phyloP scores from a whole-genome alignment of 108 stramenopile species.

The Nitzschia sp. region DNA sequence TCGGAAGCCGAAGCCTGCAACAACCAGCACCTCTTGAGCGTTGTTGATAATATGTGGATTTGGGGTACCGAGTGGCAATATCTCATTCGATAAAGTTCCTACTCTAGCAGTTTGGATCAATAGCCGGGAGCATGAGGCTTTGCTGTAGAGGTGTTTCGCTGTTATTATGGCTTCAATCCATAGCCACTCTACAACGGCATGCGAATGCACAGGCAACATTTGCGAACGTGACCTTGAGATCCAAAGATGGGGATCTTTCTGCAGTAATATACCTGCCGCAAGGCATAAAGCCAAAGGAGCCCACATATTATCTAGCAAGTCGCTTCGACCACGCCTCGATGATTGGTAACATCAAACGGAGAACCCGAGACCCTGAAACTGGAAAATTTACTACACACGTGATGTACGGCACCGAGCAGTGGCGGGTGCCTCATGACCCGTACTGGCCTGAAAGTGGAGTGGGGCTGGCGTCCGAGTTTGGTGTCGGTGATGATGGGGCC shows the following conservation, averaged over 20 bases:
- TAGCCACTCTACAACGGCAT: not conserved
- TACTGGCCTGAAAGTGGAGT: constrained; percentile 81
- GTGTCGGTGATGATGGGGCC: constrained; percentile 77
- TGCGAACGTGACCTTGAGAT: constrained; percentile 52
- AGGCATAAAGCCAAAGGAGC: constrained; percentile 28
- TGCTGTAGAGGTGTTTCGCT: not conserved
- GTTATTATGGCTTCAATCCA: not conserved
- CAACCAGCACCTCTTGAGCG: no score
- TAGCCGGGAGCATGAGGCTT: not conserved
- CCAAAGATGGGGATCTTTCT: constrained; percentile 36
- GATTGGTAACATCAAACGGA: constrained; percentile 64
- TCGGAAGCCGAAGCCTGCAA: no score
- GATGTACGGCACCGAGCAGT: constrained; percentile 61
- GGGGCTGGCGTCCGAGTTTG: constrained; percentile 81
- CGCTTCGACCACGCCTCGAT: constrained; percentile 82
- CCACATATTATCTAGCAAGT: constrained; percentile 51
- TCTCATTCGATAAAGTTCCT: no score
- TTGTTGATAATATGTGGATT: no score
- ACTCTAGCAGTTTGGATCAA: no score
- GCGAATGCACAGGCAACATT: constrained; percentile 29
- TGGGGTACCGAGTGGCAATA: no score
- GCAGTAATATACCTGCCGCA: constrained; percentile 56
- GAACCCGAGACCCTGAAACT: constrained; percentile 2
- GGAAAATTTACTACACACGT: constrained; percentile 31
- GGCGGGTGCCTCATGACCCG: constrained; percentile 73